These are phyloP conservation scores for Kodamaea ohmeri DNA, from an alignment of 1,139 yeast species.

Conservation along the genomic window DNA sequence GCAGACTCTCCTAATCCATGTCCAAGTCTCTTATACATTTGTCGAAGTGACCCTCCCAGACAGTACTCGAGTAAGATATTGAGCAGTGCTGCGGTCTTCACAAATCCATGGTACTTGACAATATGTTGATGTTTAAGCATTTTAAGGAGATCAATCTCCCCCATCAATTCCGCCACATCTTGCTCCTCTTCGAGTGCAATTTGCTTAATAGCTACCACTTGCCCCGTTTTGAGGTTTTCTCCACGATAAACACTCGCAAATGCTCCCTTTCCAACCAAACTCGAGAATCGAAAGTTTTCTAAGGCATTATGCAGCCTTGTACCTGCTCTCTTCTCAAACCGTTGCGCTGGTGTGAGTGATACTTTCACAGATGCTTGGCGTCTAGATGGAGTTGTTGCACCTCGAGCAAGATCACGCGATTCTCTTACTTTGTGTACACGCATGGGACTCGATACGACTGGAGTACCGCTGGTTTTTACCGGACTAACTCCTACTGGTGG, in stretches of 20 bases:
- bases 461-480: no score
- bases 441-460: background rate
- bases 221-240: slow-evolving; percentile 59
- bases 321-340: slow-evolving; percentile 43
- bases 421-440: slow-evolving; percentile 1
- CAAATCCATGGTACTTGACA: slow-evolving; percentile 87
- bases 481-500: no score
- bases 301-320: slow-evolving; percentile 42
- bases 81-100: slow-evolving; percentile 62
- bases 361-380: slow-evolving; percentile 40
- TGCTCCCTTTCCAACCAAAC: slow-evolving; percentile 74
- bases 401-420: slow-evolving; percentile 5
- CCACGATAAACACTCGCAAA: slow-evolving; percentile 75
- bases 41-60: slow-evolving; percentile 80
- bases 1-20: slow-evolving; percentile 58
- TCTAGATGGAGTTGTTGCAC: slow-evolving; percentile 15
- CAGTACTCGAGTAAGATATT: slow-evolving; percentile 77
- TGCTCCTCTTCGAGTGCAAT: slow-evolving; percentile 54
- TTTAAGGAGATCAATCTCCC: slow-evolving; percentile 84
- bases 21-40: slow-evolving; percentile 56
- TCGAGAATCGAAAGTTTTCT: slow-evolving; percentile 56
- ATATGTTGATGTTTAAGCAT: slow-evolving; percentile 81
- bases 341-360: slow-evolving; percentile 55
- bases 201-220: slow-evolving; percentile 82
- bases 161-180: slow-evolving; percentile 54